Percentiles rank a stretch among this genome's conserved stretches.
phyloP scores from a whole-genome alignment of 2,329 filamentous ascomycete genomes.

The Beauveria varroae region DNA sequence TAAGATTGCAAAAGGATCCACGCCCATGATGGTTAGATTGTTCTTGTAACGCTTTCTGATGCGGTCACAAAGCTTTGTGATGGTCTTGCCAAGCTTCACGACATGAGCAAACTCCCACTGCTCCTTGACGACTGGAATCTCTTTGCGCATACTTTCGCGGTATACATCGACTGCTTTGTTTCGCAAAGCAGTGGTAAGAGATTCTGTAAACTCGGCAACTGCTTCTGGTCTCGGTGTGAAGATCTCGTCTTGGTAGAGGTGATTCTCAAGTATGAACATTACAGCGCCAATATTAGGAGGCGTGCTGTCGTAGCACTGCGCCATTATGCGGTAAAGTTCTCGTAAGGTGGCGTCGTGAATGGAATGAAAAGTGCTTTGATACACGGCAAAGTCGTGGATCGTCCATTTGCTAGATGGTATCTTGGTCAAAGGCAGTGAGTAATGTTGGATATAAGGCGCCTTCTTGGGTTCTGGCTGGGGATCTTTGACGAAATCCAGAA shows the following conservation, averaged over 20 bases:
- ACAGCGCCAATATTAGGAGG: slow-evolving; percentile 72
- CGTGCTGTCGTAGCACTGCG: slow-evolving; percentile 84
- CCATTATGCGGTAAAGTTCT: slow-evolving; percentile 80
- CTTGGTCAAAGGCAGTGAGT: slow-evolving; percentile 42
- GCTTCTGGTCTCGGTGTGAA: slow-evolving; percentile 68
- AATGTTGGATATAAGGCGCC: slow-evolving; percentile 46
- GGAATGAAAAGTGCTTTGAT: slow-evolving; percentile 65
- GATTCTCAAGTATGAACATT: slow-evolving; percentile 72
- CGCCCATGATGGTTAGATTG: slow-evolving; percentile 79
- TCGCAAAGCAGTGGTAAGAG: slow-evolving; percentile 64
- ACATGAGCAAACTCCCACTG: slow-evolving; percentile 90
- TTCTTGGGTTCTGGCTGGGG: slow-evolving; percentile 60
- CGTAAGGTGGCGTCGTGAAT: slow-evolving; percentile 77
- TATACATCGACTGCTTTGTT: slow-evolving; percentile 75
- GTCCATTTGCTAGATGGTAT: slow-evolving; percentile 60
- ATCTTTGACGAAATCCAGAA: slow-evolving; percentile 76
- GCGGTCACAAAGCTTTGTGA: slow-evolving; percentile 77
- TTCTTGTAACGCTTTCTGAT: slow-evolving; percentile 90
- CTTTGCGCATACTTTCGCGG: slow-evolving; percentile 65
- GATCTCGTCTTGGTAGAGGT: slow-evolving; percentile 70
- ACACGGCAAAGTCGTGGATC: slow-evolving; percentile 58
- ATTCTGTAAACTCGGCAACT: slow-evolving; percentile 61
- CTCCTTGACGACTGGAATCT: slow-evolving; percentile 72
- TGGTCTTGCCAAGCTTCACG: slow-evolving; percentile 77
- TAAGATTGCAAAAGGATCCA: slow-evolving; percentile 58